Evolutionary conservation across 192 early-diverging fungal genomes (phyloP), one percentile per base, ranked within the genome.

Genomic region (Thoreauomyces humboldtii): DNA sequence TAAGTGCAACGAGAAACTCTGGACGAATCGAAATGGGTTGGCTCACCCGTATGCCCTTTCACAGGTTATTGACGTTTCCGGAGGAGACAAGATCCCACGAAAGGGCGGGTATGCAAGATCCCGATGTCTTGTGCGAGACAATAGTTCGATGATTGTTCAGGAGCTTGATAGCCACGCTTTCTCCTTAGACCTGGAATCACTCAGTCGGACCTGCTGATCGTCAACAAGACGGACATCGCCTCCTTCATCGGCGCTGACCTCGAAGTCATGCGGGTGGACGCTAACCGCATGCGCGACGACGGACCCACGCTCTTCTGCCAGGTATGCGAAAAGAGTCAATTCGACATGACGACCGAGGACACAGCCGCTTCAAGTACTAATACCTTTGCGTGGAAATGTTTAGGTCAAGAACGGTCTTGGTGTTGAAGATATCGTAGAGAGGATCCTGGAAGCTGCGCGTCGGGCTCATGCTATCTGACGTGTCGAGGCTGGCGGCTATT

Each of bases 171-270:
- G n/a, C n/a, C n/a, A n/a, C n/a, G n/a, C n/a, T n/a, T n/a, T n/a
- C n/a, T n/a, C n/a, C n/a, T n/a, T 52, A 57, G 55, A 5, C 93
- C 93, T n/a, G 95, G 95, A 59, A 98, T 96, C 60, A 96, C 93
- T 5, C 91, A 95, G 72, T 92, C 89, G 59, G 95, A 98, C 65
- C 80, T 98, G 36, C 80, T 98, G 31, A 82, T 98, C 32, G 88
- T 98, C 71, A 98, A 98, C 78, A 98, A 98, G 86, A 96, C 93
- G 4, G 95, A 98, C 72, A 71, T 98, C 25, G 95, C 95, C 24
- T 74, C 78, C 35, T 86, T 88, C 35, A 88, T 98, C 9, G 95
- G 95, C 11, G 93, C 95, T 9, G 92, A 98, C 61, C 80, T 98
- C 58, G 75, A 69, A 31, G 93, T 98, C 12, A 98, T 98, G 95